Conservation (phyloP, 805 yeast genomes). For the Brettanomyces sp. region DNA sequence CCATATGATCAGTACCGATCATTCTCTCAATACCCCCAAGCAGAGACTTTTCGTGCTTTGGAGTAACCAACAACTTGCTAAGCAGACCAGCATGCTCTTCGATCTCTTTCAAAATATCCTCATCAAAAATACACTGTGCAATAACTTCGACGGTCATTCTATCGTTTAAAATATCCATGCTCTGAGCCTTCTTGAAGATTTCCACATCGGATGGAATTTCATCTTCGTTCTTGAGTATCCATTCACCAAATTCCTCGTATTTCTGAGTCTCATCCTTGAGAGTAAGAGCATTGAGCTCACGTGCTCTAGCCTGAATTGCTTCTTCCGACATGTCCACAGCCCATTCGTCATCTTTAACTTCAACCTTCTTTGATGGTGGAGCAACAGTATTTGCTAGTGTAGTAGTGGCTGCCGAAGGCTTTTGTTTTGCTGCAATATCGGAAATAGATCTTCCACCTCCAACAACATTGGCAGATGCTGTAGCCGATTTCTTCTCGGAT, state of each 20-base stretch:
- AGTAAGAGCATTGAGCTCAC: conserved; percentile 65
- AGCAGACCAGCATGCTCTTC: conserved; percentile 75
- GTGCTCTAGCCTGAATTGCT: conserved; percentile 87
- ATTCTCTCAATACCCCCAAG: conserved; percentile 95
- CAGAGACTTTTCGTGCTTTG: conserved; percentile 75
- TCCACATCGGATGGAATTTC: conserved; percentile 75
- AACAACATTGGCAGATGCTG: conserved; percentile 82
- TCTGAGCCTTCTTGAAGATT: conserved; percentile 81
- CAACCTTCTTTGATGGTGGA: conserved; percentile 55
- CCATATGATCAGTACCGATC: conserved; percentile 71
- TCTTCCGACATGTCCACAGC: conserved; percentile 95
- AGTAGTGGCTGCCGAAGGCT: conserved; percentile 6
- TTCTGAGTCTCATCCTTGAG: conserved; percentile 33
- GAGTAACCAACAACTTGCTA: conserved; percentile 59
- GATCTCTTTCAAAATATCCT: conserved; percentile 64
- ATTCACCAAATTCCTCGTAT: conserved; percentile 78
- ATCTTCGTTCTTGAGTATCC: conserved; percentile 53
- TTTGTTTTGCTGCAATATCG: conserved; percentile 56
- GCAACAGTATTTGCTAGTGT: conserved; percentile 32
- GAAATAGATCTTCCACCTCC: conserved; percentile 80
- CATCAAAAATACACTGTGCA: conserved; percentile 82
- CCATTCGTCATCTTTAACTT: conserved; percentile 89
- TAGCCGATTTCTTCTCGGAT: conserved; percentile 57
- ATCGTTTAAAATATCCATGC: conserved; percentile 60
- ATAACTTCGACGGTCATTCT: conserved; percentile 81